Evolutionary conservation across 2,329 filamentous ascomycete species (phyloP).

Genomic region (Penicillium sclerotiorum): DNA sequence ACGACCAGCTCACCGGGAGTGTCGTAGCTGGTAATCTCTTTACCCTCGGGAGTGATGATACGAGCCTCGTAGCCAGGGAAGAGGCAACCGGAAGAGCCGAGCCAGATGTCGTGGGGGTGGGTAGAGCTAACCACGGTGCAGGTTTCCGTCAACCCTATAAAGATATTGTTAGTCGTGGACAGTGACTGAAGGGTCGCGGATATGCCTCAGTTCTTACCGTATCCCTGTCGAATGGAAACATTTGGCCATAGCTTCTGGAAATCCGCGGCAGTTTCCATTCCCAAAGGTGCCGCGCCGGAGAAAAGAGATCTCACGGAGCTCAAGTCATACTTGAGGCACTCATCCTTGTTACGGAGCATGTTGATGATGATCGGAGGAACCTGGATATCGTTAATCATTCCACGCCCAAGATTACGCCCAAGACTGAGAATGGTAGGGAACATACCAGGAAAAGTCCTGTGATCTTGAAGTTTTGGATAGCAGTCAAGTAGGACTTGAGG

Average conservation of each 20-base stretch:
- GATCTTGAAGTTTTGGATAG: slow-evolving; percentile 71
- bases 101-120: slow-evolving; percentile 61
- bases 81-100: slow-evolving; percentile 72
- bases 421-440: background rate
- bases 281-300: slow-evolving; percentile 77
- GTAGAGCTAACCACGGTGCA: slow-evolving; percentile 68
- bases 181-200: background rate
- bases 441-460: slow-evolving; percentile 66
- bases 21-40: slow-evolving; percentile 70
- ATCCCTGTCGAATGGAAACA: slow-evolving; percentile 71
- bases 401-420: too few species aligned
- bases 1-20: slow-evolving; percentile 80
- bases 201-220: slow-evolving; percentile 52
- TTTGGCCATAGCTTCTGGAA: slow-evolving; percentile 63
- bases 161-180: background rate
- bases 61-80: slow-evolving; percentile 67
- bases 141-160: slow-evolving; percentile 72
- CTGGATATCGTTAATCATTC: slow-evolving; percentile 36
- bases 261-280: slow-evolving; percentile 70
- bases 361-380: slow-evolving; percentile 81
- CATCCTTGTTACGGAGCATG: slow-evolving; percentile 66
- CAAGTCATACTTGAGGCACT: slow-evolving; percentile 69
- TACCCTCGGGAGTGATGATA: slow-evolving; percentile 68
- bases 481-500: slow-evolving; percentile 62
- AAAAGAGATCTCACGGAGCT: slow-evolving; percentile 67